phyloP scores from a whole-genome alignment of 441 rosid genomes.

The Gossypium lobatum region DNA sequence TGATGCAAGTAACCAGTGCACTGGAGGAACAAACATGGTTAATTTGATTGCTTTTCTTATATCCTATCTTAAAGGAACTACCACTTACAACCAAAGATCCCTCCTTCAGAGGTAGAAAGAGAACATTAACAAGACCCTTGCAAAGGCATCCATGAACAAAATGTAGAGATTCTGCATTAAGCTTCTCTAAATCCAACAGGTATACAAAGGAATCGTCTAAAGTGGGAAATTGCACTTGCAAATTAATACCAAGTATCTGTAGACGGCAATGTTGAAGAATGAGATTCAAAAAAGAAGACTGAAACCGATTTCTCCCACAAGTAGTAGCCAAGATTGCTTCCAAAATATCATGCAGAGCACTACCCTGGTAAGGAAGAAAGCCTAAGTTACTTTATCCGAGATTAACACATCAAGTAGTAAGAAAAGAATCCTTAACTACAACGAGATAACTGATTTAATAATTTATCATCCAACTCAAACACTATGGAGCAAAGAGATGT shows the following conservation, averaged over 20 bases:
- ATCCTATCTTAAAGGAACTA: conserved; percentile 45
- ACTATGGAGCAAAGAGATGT: neutral
- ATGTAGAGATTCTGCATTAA: conserved; percentile 50
- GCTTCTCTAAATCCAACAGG: conserved; percentile 46
- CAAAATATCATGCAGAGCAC: conserved; percentile 59
- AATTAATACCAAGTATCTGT: conserved; percentile 33
- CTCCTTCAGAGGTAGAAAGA: conserved; percentile 46
- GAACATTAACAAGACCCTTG: conserved; percentile 45
- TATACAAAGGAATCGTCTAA: conserved; percentile 37
- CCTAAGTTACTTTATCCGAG: neutral
- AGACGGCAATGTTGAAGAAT: conserved; percentile 54
- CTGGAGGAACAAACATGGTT: conserved; percentile 29
- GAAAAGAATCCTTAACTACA: neutral
- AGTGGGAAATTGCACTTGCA: conserved; percentile 50
- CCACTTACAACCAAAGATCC: conserved; percentile 45
- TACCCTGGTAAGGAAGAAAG: conserved; percentile 45
- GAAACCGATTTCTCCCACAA: conserved; percentile 36
- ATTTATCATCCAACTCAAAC: neutral
- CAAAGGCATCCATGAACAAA: conserved; percentile 44
- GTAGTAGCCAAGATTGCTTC: conserved; percentile 37
- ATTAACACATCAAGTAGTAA: neutral
- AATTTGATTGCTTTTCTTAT: conserved; percentile 42
- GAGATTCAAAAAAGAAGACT: conserved; percentile 55
- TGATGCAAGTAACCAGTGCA: conserved; percentile 32
- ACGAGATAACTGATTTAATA: neutral